Evolutionary conservation across 192 early-diverging fungal species (phyloP), one percentile per base, ranked within the genome.

Genomic region (Coemansia sp.): DNA sequence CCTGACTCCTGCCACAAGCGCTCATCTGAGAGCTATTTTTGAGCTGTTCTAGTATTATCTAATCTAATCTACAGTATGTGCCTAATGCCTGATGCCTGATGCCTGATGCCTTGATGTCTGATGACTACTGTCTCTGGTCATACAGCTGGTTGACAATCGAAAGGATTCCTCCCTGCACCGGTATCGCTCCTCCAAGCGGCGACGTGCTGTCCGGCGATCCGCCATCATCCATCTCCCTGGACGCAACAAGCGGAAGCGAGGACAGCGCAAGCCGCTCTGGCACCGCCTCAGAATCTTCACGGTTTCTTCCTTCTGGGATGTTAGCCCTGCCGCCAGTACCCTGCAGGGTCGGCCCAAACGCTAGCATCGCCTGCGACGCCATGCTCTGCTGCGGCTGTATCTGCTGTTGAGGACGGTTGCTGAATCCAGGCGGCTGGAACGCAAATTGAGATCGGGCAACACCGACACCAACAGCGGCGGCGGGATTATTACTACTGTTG

Each of bases 101-200:
- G 32, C 32, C 32, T 32, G 4, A 32, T 21, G 21, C 21, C 21
- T 21, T 21, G 21, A 21, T 21, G 21, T 1, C 32, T 32, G 4
- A 32, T 2, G 32, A 54, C 21, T 19, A 23, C 9, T 23, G 9
- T 15, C 23, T 7, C 39, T 59, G 57, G 54, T 81, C 79, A 23
- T 81, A 81, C 10, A 81, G 79, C 49, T 81, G 73, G 64, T 76
- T 81, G 2, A 81, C 64, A 10, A 81, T 75, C 0, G 79, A 81
- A 15, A 81, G 70, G 13, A 71, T 69, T 15, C 74, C 67, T 0
- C 70, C 40, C 21, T 65, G 67, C 2, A 58, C 59, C 6, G 68
- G 53, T 13, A 39, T 45, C 18, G 49, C 49, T n/a, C 56, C 16
- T 10, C 69, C 70, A 23, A 50, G 49, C 21, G 53, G 39, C 13